A percentile compares a stretch with the other conserved stretches of the same genome.
phyloP scores from a whole-genome alignment of 371 early-diverging fungal genomes.

The Cokeromyces recurvatus region DNA sequence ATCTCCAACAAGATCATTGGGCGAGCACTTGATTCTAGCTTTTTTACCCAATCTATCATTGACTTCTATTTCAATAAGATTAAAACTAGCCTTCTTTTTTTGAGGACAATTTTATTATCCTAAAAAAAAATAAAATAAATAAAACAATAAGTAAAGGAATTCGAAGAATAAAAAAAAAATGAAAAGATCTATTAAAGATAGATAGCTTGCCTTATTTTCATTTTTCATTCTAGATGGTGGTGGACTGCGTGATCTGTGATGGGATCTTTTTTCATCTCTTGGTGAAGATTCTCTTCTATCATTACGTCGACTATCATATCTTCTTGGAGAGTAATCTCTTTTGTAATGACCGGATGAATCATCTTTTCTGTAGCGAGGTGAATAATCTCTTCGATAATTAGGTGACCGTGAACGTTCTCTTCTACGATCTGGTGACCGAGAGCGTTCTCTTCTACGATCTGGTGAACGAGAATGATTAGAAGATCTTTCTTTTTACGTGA shows the following conservation, averaged over 20 bases:
- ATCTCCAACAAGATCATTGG: constrained; percentile 85
- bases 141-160: too few species aligned
- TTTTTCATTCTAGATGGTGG: neutral
- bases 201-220: neutral
- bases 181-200: neutral
- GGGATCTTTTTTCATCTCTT: too few species aligned
- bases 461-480: neutral
- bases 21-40: constrained; percentile 83
- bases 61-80: constrained; percentile 65
- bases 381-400: too few species aligned
- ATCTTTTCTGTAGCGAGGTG: too few species aligned
- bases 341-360: neutral
- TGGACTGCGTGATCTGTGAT: constrained; percentile 3
- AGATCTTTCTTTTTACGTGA: neutral
- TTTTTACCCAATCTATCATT: constrained; percentile 95
- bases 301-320: neutral
- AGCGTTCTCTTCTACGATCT: neutral
- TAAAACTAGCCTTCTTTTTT: constrained; percentile 22
- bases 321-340: constrained; percentile 1
- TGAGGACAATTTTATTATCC: constrained; percentile 11
- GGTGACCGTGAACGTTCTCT: neutral
- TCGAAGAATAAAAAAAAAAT: too few species aligned
- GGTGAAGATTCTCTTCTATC: too few species aligned
- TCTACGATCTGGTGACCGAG: neutral
- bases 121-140: neutral